Conservation (phyloP, 2,329 filamentous ascomycete genomes). For the Orbilia blumenaviensis region DNA sequence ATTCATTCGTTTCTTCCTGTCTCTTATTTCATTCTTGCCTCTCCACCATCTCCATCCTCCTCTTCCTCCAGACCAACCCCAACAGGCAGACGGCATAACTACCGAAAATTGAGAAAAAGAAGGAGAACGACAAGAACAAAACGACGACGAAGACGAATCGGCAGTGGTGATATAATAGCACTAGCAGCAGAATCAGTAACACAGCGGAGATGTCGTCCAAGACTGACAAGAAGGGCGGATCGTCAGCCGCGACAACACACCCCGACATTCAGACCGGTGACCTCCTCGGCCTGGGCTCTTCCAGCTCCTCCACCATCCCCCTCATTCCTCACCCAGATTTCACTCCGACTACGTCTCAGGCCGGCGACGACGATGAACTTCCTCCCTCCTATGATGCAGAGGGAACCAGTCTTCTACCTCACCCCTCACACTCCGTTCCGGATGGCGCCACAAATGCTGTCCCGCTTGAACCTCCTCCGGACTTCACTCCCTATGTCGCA, state of each 20-base stretch:
- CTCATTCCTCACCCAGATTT: slow-evolving; percentile 31
- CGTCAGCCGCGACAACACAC: slow-evolving; percentile 20
- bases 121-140: no score
- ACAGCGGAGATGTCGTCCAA: slow-evolving; percentile 25
- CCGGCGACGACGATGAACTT: slow-evolving; percentile 35
- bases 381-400: slow-evolving; percentile 49
- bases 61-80: no score
- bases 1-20: background rate
- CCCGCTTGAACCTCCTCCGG: slow-evolving; percentile 40
- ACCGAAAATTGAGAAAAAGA: no score
- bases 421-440: slow-evolving; percentile 34
- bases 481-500: slow-evolving; percentile 40
- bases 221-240: slow-evolving; percentile 21
- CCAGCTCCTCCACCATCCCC: slow-evolving; percentile 35
- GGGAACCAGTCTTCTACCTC: slow-evolving; percentile 27
- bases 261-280: slow-evolving; percentile 34
- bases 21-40: background rate
- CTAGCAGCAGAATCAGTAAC: no score
- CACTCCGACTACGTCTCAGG: slow-evolving; percentile 30
- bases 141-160: no score
- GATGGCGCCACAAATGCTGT: slow-evolving; percentile 29
- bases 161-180: no score
- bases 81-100: no score
- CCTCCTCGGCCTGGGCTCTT: slow-evolving; percentile 39
- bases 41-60: no score